A percentile compares a stretch with the other conserved stretches of the same genome.
These are phyloP conservation scores for Stentor coeruleus DNA, from an alignment of 73 alveolate species.

Conservation along the genomic window DNA sequence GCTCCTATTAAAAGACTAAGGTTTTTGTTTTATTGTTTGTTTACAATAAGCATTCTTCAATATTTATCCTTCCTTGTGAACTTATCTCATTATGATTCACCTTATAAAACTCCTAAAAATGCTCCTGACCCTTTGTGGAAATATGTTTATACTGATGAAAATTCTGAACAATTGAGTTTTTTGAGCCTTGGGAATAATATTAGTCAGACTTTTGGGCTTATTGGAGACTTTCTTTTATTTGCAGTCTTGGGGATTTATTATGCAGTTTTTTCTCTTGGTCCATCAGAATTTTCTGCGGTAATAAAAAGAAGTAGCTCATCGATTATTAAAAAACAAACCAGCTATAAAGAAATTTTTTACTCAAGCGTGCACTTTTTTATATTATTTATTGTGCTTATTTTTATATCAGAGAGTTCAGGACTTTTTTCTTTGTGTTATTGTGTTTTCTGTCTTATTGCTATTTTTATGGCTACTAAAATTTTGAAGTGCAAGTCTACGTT, in stretches of 20 bases:
- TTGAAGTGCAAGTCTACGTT: not conserved
- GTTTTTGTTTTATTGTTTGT: too few species aligned
- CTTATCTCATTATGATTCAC: not conserved
- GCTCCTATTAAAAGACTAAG: not conserved
- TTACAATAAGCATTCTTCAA: not conserved
- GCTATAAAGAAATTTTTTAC: not conserved
- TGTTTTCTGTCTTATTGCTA: not conserved
- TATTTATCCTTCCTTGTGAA: not conserved
- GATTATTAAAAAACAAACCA: not conserved
- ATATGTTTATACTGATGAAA: too few species aligned
- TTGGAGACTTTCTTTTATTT: not conserved
- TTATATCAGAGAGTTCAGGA: not conserved
- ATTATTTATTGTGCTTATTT: not conserved
- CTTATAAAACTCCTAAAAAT: not conserved
- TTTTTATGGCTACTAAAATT: not conserved
- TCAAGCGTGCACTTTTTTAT: not conserved
- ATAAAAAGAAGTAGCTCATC: not conserved
- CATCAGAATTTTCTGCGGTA: not conserved
- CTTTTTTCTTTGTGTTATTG: not conserved
- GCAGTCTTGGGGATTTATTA: not conserved
- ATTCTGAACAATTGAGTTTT: not conserved
- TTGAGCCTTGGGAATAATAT: not conserved
- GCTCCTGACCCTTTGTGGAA: not conserved
- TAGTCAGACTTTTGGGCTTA: not conserved
- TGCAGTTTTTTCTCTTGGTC: not conserved